Base-by-base conservation (phyloP, 2,329 filamentous ascomycete genomes). In the Neopestalotiopsis rosae region DNA sequence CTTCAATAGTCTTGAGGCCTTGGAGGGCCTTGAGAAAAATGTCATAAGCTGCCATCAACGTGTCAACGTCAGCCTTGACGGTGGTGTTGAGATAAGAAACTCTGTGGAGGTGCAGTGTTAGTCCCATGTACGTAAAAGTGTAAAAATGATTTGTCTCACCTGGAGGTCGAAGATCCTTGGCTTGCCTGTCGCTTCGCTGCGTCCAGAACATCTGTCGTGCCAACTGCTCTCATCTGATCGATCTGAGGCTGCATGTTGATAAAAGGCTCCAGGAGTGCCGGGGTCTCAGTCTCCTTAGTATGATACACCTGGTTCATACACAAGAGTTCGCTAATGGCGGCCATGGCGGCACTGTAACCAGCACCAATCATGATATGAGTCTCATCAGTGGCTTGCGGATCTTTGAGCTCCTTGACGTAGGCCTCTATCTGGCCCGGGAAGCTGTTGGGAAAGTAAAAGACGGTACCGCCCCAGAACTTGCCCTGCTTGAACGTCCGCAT, bases 381-480 rank as follows among this genome's bases (percentile, higher is more conserved):
- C 4, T 70, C 65, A 2, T 7, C 17, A 42, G 65, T 57, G 1
- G 70, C 34, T 14, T 69, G 57, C 9, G 69, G 69, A 17, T 32
- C 14, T 4, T 68, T 45, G 5, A 72, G 66, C 3, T 72, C 59
- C 7, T 67, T 42, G 17, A 70, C 69, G 24, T 71, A 66, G 45
- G 32, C 63, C 12, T 72, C 49, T 28, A 72, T 66, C 65, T 73
- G 72, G 1, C 45, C 62, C 12, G 69, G 58, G 49, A 72, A 69
- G 30, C 68, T 72, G 12, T 65, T 68, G 13, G 61, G 66, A 61
- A 72, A 73, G 45, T 74, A 74, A 61, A 68, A 74, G 63, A 74
- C 4, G 24, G 66, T 71, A 9, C 79, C 79, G 14, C 76, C 79
- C 79, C 78, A 81, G 17, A 81, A 7, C 13, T 58, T 66, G 5